Percentiles rank a stretch among this genome's conserved stretches.
Conservation (phyloP, 208 protist genomes). For the Acanthamoeba triangularis region DNA sequence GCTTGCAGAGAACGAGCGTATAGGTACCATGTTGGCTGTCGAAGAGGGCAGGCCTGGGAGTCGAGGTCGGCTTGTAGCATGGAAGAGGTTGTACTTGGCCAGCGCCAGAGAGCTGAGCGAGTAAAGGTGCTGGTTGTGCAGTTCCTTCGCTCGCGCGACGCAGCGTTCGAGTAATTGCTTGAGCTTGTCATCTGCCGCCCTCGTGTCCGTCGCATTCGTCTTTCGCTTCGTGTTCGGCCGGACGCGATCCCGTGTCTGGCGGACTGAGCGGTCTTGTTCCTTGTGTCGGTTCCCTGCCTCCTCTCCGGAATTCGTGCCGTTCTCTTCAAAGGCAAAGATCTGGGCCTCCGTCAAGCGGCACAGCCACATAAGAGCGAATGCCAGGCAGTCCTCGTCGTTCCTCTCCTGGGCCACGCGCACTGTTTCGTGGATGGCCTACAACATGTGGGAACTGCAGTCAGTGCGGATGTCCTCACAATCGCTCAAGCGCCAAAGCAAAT, state of each 20-base stretch:
- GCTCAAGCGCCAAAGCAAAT: background rate
- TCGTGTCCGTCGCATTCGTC: slow-evolving; percentile 17
- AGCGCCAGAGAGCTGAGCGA: slow-evolving; percentile 55
- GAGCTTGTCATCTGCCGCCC: slow-evolving; percentile 15
- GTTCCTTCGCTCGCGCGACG: slow-evolving; percentile 4
- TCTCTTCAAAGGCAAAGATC: background rate
- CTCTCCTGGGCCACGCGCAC: slow-evolving; percentile 64
- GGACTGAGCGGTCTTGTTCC: background rate
- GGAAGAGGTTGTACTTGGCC: slow-evolving; percentile 72
- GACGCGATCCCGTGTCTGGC: background rate
- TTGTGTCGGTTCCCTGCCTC: background rate
- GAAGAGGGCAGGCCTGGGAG: slow-evolving; percentile 11
- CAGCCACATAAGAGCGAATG: slow-evolving; percentile 45
- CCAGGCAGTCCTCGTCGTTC: slow-evolving; percentile 64
- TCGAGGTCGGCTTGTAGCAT: slow-evolving; percentile 4
- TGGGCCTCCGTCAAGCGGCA: slow-evolving; percentile 35
- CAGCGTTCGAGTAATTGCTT: slow-evolving; percentile 43
- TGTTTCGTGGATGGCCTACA: slow-evolving; percentile 48
- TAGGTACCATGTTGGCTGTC: slow-evolving; percentile 14
- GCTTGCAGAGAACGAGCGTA: background rate
- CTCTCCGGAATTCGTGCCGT: background rate
- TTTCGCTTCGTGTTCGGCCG: background rate
- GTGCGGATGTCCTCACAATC: background rate
- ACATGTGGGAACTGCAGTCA: background rate
- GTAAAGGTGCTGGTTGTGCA: slow-evolving; percentile 49